phyloP scores from a whole-genome alignment of 495 filamentous ascomycete species.

The Pseudomonodictys pantanalensis region DNA sequence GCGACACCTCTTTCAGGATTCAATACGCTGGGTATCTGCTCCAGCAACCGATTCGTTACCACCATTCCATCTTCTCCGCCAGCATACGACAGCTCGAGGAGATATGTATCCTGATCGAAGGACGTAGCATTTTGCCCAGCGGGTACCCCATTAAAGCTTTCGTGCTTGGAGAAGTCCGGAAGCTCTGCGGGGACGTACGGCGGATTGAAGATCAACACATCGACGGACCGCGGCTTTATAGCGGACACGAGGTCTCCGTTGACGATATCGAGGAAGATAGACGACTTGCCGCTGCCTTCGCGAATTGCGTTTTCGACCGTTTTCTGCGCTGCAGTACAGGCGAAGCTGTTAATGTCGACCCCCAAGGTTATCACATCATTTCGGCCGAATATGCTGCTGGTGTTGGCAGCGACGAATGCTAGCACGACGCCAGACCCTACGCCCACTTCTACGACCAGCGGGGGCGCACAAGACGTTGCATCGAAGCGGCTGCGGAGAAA shows the following conservation, averaged over 20 bases:
- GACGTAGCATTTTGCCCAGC: slow-evolving; percentile 36
- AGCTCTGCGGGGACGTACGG: slow-evolving; percentile 87
- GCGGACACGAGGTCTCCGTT: slow-evolving; percentile 63
- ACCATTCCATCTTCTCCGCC: slow-evolving; percentile 92
- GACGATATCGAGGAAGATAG: slow-evolving; percentile 57
- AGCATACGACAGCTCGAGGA: slow-evolving; percentile 83
- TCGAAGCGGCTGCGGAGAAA: slow-evolving; percentile 69
- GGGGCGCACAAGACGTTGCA: slow-evolving; percentile 35
- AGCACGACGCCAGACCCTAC: slow-evolving; percentile 89
- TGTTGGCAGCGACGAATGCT: slow-evolving; percentile 77
- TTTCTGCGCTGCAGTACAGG: slow-evolving; percentile 63
- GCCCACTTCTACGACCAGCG: slow-evolving; percentile 80
- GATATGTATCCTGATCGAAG: slow-evolving; percentile 70
- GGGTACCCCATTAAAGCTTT: slow-evolving; percentile 32
- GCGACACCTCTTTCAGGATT: slow-evolving; percentile 66
- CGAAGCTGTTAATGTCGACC: slow-evolving; percentile 77
- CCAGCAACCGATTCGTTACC: slow-evolving; percentile 74
- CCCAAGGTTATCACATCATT: slow-evolving; percentile 66
- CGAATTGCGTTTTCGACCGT: slow-evolving; percentile 59
- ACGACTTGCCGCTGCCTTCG: slow-evolving; percentile 5
- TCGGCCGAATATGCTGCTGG: slow-evolving; percentile 67
- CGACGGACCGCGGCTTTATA: slow-evolving; percentile 57
- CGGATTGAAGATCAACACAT: slow-evolving; percentile 92
- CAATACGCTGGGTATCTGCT: slow-evolving; percentile 61
- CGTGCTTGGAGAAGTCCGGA: slow-evolving; percentile 47